Evolutionary conservation across 371 early-diverging fungal genomes (phyloP).

Genomic region (Apophysomyces elegans): DNA sequence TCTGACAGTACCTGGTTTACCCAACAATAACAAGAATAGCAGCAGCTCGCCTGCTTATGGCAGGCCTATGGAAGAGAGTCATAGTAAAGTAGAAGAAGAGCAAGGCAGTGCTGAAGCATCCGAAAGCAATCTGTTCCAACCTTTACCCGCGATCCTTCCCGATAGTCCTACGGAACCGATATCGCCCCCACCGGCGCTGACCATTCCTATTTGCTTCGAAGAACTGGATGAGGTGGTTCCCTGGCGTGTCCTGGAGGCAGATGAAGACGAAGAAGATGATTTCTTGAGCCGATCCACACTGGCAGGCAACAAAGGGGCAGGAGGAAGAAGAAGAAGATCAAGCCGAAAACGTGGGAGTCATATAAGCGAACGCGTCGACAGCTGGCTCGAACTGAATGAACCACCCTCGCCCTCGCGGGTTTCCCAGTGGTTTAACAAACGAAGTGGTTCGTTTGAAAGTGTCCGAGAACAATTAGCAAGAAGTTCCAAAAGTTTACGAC

Average conservation of each 20-base stretch:
- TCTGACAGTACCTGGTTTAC: too few relatives aligned
- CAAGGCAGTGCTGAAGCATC: neutral
- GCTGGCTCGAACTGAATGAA: conserved; percentile 28
- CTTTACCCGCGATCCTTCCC: neutral
- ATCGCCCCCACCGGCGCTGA: neutral
- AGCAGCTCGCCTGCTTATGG: neutral
- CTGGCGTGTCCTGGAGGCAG: conserved; percentile 29
- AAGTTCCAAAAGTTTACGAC: conserved; percentile 27
- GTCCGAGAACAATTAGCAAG: conserved; percentile 23
- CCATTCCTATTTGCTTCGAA: conserved; percentile 15
- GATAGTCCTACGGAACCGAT: neutral
- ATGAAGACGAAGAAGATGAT: conserved; percentile 15
- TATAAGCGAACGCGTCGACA: conserved; percentile 14
- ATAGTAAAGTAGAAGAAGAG: neutral
- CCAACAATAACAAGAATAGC: too few relatives aligned
- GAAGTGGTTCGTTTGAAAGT: conserved; percentile 26
- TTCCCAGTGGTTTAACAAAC: conserved; percentile 24
- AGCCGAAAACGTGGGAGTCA: neutral
- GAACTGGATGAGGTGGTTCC: conserved; percentile 28
- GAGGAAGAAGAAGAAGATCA: too few relatives aligned
- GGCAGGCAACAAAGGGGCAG: neutral
- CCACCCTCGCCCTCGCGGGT: conserved; percentile 18
- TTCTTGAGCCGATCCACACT: neutral
- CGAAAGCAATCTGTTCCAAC: neutral
- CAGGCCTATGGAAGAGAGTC: neutral